Percentiles rank a stretch among this genome's conserved stretches.
Evolutionary conservation across 2,329 filamentous ascomycete genomes (phyloP).

Genomic region (Fulvia fulva): DNA sequence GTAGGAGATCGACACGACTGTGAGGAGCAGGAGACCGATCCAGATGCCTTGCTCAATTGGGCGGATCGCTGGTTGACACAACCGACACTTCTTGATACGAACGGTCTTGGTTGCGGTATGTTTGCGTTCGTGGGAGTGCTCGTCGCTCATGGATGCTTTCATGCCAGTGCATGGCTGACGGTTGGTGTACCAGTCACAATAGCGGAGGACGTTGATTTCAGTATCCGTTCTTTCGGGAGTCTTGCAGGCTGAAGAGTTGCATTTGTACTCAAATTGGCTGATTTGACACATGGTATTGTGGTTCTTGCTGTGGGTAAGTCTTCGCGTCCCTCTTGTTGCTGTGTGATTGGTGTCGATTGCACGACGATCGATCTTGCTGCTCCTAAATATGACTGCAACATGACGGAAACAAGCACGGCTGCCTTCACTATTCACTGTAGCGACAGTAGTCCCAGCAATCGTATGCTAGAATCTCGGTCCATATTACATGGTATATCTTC

Average conservation of each 20-base stretch:
- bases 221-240: neutral
- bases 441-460: too few relatives aligned
- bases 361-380: too few relatives aligned
- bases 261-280: neutral
- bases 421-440: too few relatives aligned
- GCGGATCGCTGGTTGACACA: neutral
- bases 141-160: neutral
- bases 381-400: too few relatives aligned
- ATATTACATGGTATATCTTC: too few relatives aligned
- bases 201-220: neutral
- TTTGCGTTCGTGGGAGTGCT: neutral
- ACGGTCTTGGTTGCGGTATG: neutral
- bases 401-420: too few relatives aligned
- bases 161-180: neutral
- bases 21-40: neutral
- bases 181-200: neutral
- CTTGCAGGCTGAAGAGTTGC: neutral
- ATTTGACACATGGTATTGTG: neutral
- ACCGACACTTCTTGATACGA: neutral
- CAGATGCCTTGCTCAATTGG: neutral
- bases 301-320: neutral
- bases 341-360: too few relatives aligned
- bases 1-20: neutral
- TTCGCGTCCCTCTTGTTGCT: too few relatives aligned
- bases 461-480: too few relatives aligned